These are phyloP conservation scores for Phaffia tasmanica DNA, from an alignment of 768 basidiomycete species.

Conservation along the genomic window DNA sequence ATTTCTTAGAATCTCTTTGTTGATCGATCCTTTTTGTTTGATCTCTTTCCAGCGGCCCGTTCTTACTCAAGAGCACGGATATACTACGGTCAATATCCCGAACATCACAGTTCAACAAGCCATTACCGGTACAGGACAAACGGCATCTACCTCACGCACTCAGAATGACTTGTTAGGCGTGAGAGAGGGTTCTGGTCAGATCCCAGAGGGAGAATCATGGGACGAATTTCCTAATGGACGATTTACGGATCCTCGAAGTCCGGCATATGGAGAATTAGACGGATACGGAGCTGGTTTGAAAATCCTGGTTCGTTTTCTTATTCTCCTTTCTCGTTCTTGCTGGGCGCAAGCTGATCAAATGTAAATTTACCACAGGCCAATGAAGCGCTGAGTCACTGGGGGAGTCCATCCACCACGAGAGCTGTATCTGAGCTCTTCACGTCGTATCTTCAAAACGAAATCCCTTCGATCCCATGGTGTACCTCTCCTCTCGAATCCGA, in stretches of 20 bases:
- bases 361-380: slow-evolving; percentile 43
- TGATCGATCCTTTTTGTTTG: not conserved
- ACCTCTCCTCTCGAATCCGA: slow-evolving; percentile 68
- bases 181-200: not conserved
- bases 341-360: not conserved
- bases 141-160: too few relatives aligned
- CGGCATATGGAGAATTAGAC: slow-evolving; percentile 40
- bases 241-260: slow-evolving; percentile 39
- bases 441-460: slow-evolving; percentile 57
- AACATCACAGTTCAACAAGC: slow-evolving; percentile 1
- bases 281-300: slow-evolving; percentile 39
- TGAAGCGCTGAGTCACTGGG: slow-evolving; percentile 62
- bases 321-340: not conserved
- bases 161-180: too few relatives aligned
- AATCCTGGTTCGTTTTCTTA: slow-evolving; percentile 33
- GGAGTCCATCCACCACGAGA: slow-evolving; percentile 51
- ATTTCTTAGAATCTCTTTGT: not conserved
- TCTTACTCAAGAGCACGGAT: not conserved
- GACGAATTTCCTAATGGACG: slow-evolving; percentile 40
- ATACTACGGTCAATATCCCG: not conserved
- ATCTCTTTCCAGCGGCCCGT: not conserved
- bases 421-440: slow-evolving; percentile 74
- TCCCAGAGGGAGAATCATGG: slow-evolving; percentile 33
- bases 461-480: slow-evolving; percentile 78
- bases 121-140: not conserved